Conservation (phyloP, 768 basidiomycete genomes). For the Naematelia aurantialba region DNA sequence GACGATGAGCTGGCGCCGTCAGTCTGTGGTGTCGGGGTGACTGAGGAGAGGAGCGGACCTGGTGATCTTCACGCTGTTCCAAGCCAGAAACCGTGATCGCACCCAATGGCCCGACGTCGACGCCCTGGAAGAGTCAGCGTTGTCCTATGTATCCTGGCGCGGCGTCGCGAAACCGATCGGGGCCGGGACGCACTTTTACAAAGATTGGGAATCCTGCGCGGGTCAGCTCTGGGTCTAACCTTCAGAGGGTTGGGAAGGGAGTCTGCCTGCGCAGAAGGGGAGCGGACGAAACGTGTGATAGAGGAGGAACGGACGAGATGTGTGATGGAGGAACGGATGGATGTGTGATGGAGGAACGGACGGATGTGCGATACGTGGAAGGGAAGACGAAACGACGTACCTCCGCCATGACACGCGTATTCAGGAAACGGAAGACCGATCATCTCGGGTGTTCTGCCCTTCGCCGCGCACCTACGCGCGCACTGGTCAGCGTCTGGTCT, state of each 20-base stretch:
- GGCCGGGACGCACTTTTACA: conserved; percentile 14
- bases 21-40: neutral
- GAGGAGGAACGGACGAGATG: too few species aligned
- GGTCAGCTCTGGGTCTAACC: neutral
- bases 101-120: conserved; percentile 28
- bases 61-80: conserved; percentile 41
- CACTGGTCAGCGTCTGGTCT: neutral
- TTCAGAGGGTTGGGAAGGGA: neutral
- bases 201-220: conserved; percentile 21
- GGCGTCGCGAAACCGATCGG: neutral
- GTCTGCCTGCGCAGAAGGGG: neutral
- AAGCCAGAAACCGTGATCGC: conserved; percentile 43
- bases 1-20: conserved; percentile 16
- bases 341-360: too few species aligned
- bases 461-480: conserved; percentile 18
- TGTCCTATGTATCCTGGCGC: conserved; percentile 3
- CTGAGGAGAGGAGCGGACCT: conserved; percentile 15
- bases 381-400: conserved; percentile 10
- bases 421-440: conserved; percentile 34
- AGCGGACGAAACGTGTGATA: neutral
- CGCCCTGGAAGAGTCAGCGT: too few species aligned
- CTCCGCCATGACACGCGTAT: conserved; percentile 38
- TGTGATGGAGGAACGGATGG: too few species aligned
- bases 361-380: too few species aligned
- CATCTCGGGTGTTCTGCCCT: conserved; percentile 20